phyloP scores from a whole-genome alignment of 805 yeast species.

The Teunomyces pallodes region DNA sequence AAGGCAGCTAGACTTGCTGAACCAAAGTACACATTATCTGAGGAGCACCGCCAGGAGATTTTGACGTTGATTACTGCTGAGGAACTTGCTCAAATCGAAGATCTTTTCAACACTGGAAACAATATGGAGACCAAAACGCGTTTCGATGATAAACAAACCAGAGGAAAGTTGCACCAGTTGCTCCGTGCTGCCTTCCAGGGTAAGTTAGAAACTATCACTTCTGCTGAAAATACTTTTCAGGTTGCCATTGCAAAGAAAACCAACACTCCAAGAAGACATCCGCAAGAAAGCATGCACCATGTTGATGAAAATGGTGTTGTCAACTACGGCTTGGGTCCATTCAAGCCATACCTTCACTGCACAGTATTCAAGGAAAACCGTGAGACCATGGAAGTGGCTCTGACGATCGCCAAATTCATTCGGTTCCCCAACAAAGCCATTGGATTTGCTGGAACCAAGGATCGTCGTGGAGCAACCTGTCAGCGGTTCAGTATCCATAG shows the following conservation, averaged over 20 bases:
- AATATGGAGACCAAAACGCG: conserved; percentile 55
- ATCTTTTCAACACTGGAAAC: conserved; percentile 52
- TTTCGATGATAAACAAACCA: conserved; percentile 64
- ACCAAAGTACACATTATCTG: conserved; percentile 42
- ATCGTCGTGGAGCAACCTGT: conserved; percentile 92
- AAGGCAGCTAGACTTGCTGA: conserved; percentile 20
- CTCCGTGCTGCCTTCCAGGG: conserved; percentile 71
- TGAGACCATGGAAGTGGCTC: conserved; percentile 95
- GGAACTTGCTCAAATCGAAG: conserved; percentile 56
- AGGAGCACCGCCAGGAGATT: conserved; percentile 48
- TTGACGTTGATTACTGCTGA: conserved; percentile 56
- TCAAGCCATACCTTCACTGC: conserved; percentile 67
- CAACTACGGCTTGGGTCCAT: conserved; percentile 72
- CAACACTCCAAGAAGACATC: conserved; percentile 36
- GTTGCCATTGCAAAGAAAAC: conserved; percentile 51
- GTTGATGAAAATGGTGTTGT: conserved; percentile 52
- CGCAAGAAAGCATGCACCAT: conserved; percentile 37
- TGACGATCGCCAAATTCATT: conserved; percentile 66
- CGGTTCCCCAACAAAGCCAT: conserved; percentile 69
- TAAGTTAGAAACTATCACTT: conserved; percentile 76
- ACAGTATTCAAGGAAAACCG: conserved; percentile 89
- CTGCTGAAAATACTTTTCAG: conserved; percentile 61
- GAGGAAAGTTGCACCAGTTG: conserved; percentile 78
- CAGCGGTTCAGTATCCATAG: conserved; percentile 72
- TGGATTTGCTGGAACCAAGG: conserved; percentile 93